These are phyloP conservation scores for Cochlearia excelsa DNA, from an alignment of 345 rosid species.

Conservation along the genomic window DNA sequence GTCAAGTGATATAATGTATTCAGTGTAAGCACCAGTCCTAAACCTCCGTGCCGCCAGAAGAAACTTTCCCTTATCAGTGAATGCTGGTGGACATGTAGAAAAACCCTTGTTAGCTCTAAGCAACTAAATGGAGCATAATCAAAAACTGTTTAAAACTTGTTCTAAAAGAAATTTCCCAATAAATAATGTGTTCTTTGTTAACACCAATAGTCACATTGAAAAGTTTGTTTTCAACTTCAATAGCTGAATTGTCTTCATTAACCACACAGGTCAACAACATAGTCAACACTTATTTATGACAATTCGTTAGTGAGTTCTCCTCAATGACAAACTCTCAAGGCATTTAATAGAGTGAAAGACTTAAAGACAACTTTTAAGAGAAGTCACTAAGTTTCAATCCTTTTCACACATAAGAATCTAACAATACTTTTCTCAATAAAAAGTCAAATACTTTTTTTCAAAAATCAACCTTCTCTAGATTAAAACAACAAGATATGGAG, in stretches of 20 bases:
- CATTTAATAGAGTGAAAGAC: slow-evolving; percentile 24
- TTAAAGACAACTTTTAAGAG: slow-evolving; percentile 35
- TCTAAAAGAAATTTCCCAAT: no score
- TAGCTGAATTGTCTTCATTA: background rate
- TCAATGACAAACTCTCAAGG: slow-evolving; percentile 20
- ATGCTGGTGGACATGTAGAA: slow-evolving; percentile 46
- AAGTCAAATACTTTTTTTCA: slow-evolving; percentile 20
- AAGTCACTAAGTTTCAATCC: slow-evolving; percentile 15
- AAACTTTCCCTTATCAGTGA: slow-evolving; percentile 78
- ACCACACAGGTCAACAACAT: background rate
- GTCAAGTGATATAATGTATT: slow-evolving; percentile 84
- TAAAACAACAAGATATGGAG: background rate
- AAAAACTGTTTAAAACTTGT: no score
- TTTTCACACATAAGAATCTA: slow-evolving; percentile 9
- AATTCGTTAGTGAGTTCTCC: slow-evolving; percentile 20
- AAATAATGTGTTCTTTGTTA: no score
- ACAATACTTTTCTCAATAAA: slow-evolving; percentile 6
- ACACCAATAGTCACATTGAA: no score
- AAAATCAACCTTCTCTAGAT: slow-evolving; percentile 18
- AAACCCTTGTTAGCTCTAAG: background rate
- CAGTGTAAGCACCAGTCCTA: slow-evolving; percentile 72
- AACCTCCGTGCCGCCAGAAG: slow-evolving; percentile 88
- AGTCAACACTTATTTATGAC: slow-evolving; percentile 22
- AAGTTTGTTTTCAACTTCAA: no score
- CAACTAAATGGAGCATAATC: no score